Conservation (phyloP, 345 rosid species). For the Angophora floribunda region DNA sequence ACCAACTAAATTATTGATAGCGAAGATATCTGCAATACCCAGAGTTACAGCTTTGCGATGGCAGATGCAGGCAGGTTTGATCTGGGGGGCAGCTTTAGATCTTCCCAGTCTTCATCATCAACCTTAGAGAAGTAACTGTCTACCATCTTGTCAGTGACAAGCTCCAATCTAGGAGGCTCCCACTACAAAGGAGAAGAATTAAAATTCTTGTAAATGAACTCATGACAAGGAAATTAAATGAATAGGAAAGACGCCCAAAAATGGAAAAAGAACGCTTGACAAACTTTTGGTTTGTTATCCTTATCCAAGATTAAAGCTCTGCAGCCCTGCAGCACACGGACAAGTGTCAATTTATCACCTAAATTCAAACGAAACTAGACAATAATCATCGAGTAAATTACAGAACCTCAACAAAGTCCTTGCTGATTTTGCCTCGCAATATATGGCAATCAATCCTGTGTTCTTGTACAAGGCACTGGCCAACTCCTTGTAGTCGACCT, state of each 20-base stretch:
- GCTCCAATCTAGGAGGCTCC: conserved; percentile 67
- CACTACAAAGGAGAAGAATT: conserved; percentile 26
- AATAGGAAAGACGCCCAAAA: not conserved
- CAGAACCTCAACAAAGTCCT: conserved; percentile 78
- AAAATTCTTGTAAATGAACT: not conserved
- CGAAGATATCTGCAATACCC: not conserved
- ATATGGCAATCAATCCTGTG: conserved; percentile 85
- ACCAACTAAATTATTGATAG: not conserved
- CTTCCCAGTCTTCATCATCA: conserved; percentile 52
- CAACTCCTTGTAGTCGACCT: conserved; percentile 81
- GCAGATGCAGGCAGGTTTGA: conserved; percentile 45
- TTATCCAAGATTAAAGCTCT: conserved; percentile 82
- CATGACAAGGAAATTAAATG: not conserved
- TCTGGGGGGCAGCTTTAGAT: conserved; percentile 53
- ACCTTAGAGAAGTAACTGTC: conserved; percentile 52
- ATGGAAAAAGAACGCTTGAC: not conserved
- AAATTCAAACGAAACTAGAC: not conserved
- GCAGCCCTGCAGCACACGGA: conserved; percentile 57
- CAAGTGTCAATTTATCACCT: not conserved
- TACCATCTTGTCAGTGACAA: conserved; percentile 38
- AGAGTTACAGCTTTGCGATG: conserved; percentile 45
- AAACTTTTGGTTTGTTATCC: conserved; percentile 79
- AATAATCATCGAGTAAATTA: not conserved
- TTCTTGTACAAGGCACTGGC: conserved; percentile 73
- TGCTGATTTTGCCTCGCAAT: conserved; percentile 70